Evolutionary conservation across 192 early-diverging fungal genomes (phyloP), one percentile per base, ranked within the genome.

Genomic region (Dissophora globulifera): DNA sequence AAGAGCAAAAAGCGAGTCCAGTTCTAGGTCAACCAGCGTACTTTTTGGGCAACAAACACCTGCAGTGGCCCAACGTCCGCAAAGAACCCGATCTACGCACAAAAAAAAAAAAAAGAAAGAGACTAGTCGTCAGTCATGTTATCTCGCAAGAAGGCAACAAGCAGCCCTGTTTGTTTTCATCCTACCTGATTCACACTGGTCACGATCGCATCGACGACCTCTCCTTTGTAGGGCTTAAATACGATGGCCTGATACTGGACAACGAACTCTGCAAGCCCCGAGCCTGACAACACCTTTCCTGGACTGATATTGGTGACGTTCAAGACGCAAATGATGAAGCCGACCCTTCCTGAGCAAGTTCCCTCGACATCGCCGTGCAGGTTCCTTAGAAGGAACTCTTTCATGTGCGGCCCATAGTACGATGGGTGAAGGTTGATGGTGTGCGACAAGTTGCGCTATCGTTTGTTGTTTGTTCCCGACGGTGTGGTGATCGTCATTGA

Each of bases 351-450:
- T 5, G 92, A 89, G 79, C 96, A 97, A 7, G 93, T 94, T 35
- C 96, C 98, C 67, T 98, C 95, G 19, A 98, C 94, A 58, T 99
- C 98, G 10, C 88, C 89, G 74, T 96, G 90, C n/a, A 99, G 84
- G 54, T 93, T 87, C 47, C 90, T 84, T 38, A 85, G 85, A 22
- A 99, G 88, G 60, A 90, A 86, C 48, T 84, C 83, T 26, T 89
- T 80, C 83, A 94, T 89, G 51, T 91, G 88, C 27, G 89, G 89
- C 5, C 95, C 95, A 85, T 97, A 94, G 68, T 89, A 96, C 52
- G 91, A 91, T 29, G 98, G 98, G 64, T 95, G 95, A 42, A 99
- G 89, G 33, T 88, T 89, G 78, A 99, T 96, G 40, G 94, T 97
- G 78, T 98, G 95, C 43, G 89, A 82, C 19, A 99, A 86, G 59